phyloP scores from a whole-genome alignment of 129 eudicot genomes.

The Ambrosia trifida region DNA sequence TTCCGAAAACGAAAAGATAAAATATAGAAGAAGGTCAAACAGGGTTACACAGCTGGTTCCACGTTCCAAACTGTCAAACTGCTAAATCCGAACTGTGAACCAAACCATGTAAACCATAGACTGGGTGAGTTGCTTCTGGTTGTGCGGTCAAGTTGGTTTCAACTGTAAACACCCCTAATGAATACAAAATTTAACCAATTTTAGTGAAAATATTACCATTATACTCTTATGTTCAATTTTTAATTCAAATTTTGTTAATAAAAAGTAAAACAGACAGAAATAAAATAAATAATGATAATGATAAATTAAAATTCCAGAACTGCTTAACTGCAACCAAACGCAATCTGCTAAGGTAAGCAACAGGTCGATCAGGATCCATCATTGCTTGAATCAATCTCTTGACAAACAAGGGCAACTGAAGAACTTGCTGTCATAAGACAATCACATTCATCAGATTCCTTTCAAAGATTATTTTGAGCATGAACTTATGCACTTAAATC shows the following conservation, averaged over 20 bases:
- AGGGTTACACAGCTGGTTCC: neutral
- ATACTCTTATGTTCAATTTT: neutral
- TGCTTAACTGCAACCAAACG: slow-evolving; percentile 62
- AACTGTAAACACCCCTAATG: neutral
- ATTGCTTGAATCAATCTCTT: slow-evolving; percentile 57
- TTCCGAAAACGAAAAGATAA: neutral
- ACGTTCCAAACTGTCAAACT: neutral
- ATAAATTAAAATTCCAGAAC: neutral
- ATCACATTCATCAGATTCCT: slow-evolving; percentile 22
- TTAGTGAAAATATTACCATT: neutral
- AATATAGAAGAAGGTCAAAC: neutral
- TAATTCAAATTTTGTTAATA: neutral
- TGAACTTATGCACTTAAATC: neutral
- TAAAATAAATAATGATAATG: neutral
- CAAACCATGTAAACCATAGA: neutral
- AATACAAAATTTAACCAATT: neutral
- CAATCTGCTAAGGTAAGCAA: slow-evolving; percentile 54
- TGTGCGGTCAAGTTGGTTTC: neutral
- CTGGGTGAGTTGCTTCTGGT: neutral
- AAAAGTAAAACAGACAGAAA: neutral
- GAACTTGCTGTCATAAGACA: slow-evolving; percentile 47
- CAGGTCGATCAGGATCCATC: slow-evolving; percentile 70
- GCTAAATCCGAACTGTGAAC: neutral
- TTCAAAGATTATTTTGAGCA: neutral
- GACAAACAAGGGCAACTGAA: slow-evolving; percentile 51